Conservation (phyloP, 2,329 filamentous ascomycete species). For the Fusarium goolgardi region DNA sequence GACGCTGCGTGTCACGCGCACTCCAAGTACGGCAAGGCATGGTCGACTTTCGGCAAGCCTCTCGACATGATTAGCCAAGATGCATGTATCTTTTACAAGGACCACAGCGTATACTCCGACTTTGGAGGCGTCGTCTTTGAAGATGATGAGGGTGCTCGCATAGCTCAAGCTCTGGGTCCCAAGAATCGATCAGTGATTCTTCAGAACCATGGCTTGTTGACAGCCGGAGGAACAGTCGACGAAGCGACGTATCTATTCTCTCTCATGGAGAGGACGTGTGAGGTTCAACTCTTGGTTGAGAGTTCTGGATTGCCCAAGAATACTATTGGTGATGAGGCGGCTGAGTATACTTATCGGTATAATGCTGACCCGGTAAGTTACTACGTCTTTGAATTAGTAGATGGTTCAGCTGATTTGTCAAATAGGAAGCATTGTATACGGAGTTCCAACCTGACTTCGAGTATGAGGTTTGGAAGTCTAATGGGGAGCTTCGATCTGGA, state of each 20-base stretch:
- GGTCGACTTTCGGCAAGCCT: conserved; percentile 67
- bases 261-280: conserved; percentile 50
- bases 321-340: conserved; percentile 53
- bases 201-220: conserved; percentile 73
- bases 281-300: conserved; percentile 52
- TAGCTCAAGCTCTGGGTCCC: conserved; percentile 67
- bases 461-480: conserved; percentile 50
- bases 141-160: conserved; percentile 67
- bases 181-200: conserved; percentile 66
- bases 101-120: conserved; percentile 69
- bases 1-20: conserved; percentile 72
- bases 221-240: conserved; percentile 72
- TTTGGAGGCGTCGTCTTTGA: conserved; percentile 73
- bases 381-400: rapidly evolving
- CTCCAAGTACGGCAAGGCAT: conserved; percentile 68
- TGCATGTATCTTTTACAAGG: conserved; percentile 66
- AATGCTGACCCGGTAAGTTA: conserved; percentile 48
- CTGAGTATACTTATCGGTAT: conserved; percentile 53
- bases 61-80: conserved; percentile 73
- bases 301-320: conserved; percentile 45
- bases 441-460: conserved; percentile 53
- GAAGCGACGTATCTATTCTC: conserved; percentile 73
- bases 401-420: neutral
- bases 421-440: conserved; percentile 49
- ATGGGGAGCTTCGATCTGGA: conserved; percentile 39